Conservation (phyloP, 169 alveolate genomes). For the Eimeria acervulina region DNA sequence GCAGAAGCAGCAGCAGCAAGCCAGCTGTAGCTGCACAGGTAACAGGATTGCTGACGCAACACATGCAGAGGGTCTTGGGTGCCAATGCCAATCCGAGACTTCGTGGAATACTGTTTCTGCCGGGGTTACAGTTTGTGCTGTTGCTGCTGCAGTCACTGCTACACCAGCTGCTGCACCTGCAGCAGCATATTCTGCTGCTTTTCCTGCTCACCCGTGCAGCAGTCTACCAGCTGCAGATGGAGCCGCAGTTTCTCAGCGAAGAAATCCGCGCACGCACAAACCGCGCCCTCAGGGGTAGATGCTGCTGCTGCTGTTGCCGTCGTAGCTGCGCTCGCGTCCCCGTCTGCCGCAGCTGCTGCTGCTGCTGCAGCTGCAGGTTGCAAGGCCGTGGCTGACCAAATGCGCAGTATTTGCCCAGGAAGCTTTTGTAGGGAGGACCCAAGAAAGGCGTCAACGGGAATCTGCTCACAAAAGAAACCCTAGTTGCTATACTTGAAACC, state of each 20-base stretch:
- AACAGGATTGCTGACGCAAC: background rate
- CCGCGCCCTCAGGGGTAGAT: conserved; percentile 36
- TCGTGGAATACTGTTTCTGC: background rate
- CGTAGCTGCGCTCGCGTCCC: background rate
- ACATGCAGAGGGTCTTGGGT: background rate
- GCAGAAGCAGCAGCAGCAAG: background rate
- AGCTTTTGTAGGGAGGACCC: conserved; percentile 50
- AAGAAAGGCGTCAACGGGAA: conserved; percentile 56
- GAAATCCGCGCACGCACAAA: conserved; percentile 62
- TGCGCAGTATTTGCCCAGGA: conserved; percentile 53
- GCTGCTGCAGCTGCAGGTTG: conserved; percentile 56
- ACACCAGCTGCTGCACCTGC: background rate
- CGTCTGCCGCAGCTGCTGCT: conserved; percentile 16
- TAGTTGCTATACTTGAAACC: background rate
- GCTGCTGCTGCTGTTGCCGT: conserved; percentile 50
- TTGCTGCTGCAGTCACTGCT: background rate
- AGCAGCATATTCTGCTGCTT: background rate
- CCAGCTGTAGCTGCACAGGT: background rate
- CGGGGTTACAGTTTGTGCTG: background rate
- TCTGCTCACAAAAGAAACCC: conserved; percentile 19
- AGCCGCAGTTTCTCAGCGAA: conserved; percentile 58
- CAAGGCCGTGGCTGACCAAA: conserved; percentile 59
- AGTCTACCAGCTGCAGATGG: conserved; percentile 58
- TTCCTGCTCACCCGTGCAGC: conserved; percentile 37
- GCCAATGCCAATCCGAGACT: background rate